These are phyloP conservation scores for Solanum lycopersicoides DNA, from an alignment of 257 asterid genomes.

Conservation along the genomic window DNA sequence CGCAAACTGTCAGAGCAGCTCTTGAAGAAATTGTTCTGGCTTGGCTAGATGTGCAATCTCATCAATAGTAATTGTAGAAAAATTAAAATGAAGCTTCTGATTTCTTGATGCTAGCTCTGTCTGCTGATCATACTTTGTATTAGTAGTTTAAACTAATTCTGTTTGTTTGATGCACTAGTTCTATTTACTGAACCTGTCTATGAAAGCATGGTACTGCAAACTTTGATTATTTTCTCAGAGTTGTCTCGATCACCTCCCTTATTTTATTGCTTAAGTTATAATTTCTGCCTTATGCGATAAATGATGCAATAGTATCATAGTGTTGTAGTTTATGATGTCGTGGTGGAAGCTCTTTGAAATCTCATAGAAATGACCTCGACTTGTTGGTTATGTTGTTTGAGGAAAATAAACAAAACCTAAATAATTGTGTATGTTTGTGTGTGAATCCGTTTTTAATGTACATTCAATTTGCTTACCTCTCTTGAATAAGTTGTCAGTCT, in stretches of 20 bases:
- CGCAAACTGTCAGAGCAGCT: conserved; percentile 15
- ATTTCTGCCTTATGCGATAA: background rate
- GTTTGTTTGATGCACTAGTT: background rate
- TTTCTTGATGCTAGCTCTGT: background rate
- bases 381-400: background rate
- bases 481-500: background rate
- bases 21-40: conserved; percentile 39
- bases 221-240: background rate
- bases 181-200: background rate
- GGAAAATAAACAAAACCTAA: background rate
- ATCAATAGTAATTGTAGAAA: background rate
- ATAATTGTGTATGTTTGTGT: background rate
- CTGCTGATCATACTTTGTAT: background rate
- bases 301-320: background rate
- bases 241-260: background rate
- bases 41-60: conserved; percentile 38
- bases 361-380: background rate
- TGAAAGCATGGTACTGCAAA: background rate
- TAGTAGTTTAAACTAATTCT: background rate
- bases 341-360: background rate
- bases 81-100: background rate
- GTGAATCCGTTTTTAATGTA: background rate
- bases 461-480: background rate
- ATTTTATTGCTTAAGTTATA: background rate
- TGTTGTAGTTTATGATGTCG: background rate